phyloP scores from a whole-genome alignment of 2,329 filamentous ascomycete species.

The Phaeophleospora eucalypticola region DNA sequence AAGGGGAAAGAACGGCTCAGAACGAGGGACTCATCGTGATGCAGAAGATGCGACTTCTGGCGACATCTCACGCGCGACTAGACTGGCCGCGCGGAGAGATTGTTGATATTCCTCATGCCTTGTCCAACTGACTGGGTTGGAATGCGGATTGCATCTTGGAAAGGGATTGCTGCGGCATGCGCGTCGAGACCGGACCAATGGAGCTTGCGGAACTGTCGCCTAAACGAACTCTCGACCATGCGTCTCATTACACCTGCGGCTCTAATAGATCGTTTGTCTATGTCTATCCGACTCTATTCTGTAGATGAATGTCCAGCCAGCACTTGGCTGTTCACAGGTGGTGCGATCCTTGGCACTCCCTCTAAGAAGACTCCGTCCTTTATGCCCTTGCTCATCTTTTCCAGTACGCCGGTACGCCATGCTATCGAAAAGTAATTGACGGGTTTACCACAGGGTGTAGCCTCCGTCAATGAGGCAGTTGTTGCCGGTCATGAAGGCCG shows the following conservation, averaged over 20 bases:
- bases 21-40: background rate
- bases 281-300: constrained; percentile 8
- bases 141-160: constrained; percentile 9
- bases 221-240: background rate
- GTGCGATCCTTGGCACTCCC: background rate
- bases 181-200: constrained; percentile 3
- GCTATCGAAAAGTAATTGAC: constrained; percentile 7
- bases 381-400: background rate
- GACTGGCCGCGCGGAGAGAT: too few relatives aligned
- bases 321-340: background rate
- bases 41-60: too few relatives aligned
- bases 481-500: constrained; percentile 71
- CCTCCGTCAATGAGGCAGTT: constrained; percentile 70
- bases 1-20: background rate
- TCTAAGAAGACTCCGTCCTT: background rate
- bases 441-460: constrained; percentile 56
- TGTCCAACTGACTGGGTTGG: constrained; percentile 6
- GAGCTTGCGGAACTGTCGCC: too few relatives aligned
- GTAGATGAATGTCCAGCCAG: constrained; percentile 4
- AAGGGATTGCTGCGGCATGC: constrained; percentile 2
- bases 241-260: constrained; percentile 2
- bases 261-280: constrained; percentile 13
- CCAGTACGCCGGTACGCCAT: constrained; percentile 8
- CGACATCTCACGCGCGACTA: too few relatives aligned
- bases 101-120: constrained; percentile 10